Base-by-base conservation (phyloP, 176 grass and related monocot species). In the Dendrocalamus sinicus region DNA sequence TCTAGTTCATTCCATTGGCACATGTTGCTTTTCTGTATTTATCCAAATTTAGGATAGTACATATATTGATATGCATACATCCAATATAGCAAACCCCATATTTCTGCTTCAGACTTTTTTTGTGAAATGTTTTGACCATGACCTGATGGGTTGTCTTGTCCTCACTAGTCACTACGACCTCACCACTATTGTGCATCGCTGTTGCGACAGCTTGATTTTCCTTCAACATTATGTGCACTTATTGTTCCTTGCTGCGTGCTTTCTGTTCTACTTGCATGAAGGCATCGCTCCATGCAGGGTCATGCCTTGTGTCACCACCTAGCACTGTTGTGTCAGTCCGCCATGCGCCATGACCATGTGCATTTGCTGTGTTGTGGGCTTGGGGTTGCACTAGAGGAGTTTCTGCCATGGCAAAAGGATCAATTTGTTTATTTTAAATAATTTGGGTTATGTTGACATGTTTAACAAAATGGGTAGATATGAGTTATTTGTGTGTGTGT, bases 11-110 rank as follows among this genome's bases (percentile, higher is more conserved):
- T 67, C 10, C 23, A 54, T 5, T 52, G 20, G 12, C 60, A 41
- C 64, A 65, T 39, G 23, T 86, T 70, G 23, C 13, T 47, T 72
- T 78, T 65, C 59, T 57, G 16, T 89, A 51, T 26, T 74, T 14
- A 41, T 60, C 4, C 24, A 67, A 73, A 40, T 9, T 50, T 77
- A 30, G 10, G 39, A 0, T 55, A 47, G 12, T 17, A 60, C 28
- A 50, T 70, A 72, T 59, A 14, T 58, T 59, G 8, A 58, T 58
- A 65, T 32, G 12, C 28, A 53, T 30, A 17, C 28, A 68, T 51
- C 16, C 70, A 5, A 43, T 81, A 37, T 37, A 23, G 12, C 16
- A 30, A 63, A 51, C 32, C 7, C 1, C n/a, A 7, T 54, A 20
- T 79, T 86, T 61, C 9, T 78, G 39, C 22, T 50, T 22, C 3